Percentiles rank a stretch among this genome's conserved stretches.
These are phyloP conservation scores for Lactarius trivialis DNA, from an alignment of 768 basidiomycete genomes.

Conservation along the genomic window DNA sequence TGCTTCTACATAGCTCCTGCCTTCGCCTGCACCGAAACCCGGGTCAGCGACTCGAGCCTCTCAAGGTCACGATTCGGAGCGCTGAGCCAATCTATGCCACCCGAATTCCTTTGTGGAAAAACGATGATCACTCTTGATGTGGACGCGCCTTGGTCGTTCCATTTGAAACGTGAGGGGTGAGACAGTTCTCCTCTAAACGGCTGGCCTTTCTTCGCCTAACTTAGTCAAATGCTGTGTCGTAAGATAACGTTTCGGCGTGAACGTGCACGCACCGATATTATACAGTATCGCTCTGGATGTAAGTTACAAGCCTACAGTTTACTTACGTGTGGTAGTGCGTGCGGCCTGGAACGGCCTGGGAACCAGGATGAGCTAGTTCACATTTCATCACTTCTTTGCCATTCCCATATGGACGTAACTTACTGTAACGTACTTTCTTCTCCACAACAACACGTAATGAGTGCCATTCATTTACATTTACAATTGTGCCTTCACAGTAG, in stretches of 20 bases:
- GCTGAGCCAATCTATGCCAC: background rate
- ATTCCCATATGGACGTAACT: background rate
- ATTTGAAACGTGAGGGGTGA: background rate
- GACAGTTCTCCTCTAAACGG: background rate
- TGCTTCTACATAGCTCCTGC: background rate
- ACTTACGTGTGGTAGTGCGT: background rate
- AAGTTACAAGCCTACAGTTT: background rate
- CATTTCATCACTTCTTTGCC: background rate
- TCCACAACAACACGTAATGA: background rate
- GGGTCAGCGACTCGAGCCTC: background rate
- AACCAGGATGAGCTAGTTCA: background rate
- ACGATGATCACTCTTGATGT: background rate
- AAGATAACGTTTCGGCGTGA: background rate
- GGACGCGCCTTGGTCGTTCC: background rate
- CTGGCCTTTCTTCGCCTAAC: background rate
- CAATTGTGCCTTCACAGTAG: background rate
- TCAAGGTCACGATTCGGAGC: background rate
- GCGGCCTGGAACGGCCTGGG: background rate
- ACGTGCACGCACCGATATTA: no score
- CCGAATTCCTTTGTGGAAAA: background rate
- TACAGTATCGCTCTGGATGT: background rate
- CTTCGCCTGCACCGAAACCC: background rate
- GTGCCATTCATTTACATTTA: background rate
- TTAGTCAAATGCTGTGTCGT: background rate
- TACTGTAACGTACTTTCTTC: no score